phyloP scores from a whole-genome alignment of 345 rosid species.

The Syzygium aqueum region DNA sequence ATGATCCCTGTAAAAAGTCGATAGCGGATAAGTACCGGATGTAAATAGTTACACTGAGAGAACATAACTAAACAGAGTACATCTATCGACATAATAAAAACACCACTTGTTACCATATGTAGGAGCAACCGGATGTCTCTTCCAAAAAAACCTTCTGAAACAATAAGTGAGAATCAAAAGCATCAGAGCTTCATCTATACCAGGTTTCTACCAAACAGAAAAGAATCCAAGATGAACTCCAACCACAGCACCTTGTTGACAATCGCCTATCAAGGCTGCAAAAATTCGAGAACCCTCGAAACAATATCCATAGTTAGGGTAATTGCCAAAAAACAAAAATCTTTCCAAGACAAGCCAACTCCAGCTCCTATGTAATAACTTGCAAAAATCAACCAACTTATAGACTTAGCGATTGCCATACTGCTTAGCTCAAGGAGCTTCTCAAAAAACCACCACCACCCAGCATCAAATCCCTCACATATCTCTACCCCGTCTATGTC shows the following conservation, averaged over 20 bases:
- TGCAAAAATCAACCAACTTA: neutral
- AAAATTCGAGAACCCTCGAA: neutral
- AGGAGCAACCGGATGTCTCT: conserved; percentile 89
- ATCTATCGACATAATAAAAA: neutral
- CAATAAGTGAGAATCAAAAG: neutral
- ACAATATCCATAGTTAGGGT: neutral
- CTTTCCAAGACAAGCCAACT: neutral
- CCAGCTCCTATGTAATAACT: neutral
- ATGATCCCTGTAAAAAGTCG: conserved; percentile 46
- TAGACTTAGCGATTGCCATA: neutral
- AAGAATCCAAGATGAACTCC: neutral
- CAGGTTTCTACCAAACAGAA: neutral
- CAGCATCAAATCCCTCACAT: neutral
- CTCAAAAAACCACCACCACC: neutral
- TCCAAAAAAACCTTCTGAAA: conserved; percentile 37
- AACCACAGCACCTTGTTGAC: neutral
- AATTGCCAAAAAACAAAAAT: neutral
- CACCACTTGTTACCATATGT: conserved; percentile 49
- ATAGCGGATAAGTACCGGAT: neutral
- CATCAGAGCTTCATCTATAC: neutral
- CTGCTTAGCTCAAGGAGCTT: neutral
- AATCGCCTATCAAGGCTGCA: neutral
- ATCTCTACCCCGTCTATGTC: neutral
- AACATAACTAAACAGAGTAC: neutral
- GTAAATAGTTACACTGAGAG: neutral